Percentiles rank a stretch among this genome's conserved stretches.
These are phyloP conservation scores for Acanthamoeba culbertsoni DNA, from an alignment of 208 protist species.

Conservation along the genomic window DNA sequence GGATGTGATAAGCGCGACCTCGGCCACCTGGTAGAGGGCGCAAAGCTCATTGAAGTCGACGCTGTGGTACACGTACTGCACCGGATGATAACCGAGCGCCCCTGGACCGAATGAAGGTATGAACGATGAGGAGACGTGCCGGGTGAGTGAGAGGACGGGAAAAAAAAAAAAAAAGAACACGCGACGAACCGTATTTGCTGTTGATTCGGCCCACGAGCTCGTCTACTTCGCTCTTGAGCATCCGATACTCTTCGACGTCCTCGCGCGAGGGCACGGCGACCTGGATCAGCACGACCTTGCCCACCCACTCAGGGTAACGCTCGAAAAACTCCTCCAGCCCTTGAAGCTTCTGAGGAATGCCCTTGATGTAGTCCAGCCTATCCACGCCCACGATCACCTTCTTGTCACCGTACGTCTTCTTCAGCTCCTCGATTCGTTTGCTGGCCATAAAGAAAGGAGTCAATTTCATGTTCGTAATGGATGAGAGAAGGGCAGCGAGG, in stretches of 20 bases:
- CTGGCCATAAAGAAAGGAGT: neutral
- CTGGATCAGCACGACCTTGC: conserved; percentile 81
- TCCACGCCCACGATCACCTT: conserved; percentile 86
- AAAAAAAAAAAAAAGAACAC: conserved; percentile 78
- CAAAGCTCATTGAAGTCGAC: conserved; percentile 75
- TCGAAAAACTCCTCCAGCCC: conserved; percentile 79
- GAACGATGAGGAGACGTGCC: too few species aligned
- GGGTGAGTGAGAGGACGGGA: conserved; percentile 83
- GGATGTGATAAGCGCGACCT: conserved; percentile 79
- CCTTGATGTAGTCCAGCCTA: conserved; percentile 88
- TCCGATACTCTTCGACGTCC: conserved; percentile 85
- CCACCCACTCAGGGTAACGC: conserved; percentile 74
- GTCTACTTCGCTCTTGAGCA: conserved; percentile 80
- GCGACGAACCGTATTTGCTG: conserved; percentile 79
- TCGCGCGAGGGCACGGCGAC: conserved; percentile 85
- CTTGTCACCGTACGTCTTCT: conserved; percentile 74
- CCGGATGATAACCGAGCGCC: conserved; percentile 70
- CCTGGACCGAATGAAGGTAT: too few species aligned
- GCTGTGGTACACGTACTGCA: conserved; percentile 82
- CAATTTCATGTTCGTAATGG: neutral
- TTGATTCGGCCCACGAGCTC: conserved; percentile 86
- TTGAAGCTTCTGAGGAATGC: conserved; percentile 83
- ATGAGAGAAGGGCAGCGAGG: neutral
- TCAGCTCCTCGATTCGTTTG: conserved; percentile 69
- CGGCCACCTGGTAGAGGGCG: conserved; percentile 79